A percentile compares a stretch with the other conserved stretches of the same genome.
Conservation (phyloP, 1,139 yeast species). For the Hemisphaericaspora xylofermentans region DNA sequence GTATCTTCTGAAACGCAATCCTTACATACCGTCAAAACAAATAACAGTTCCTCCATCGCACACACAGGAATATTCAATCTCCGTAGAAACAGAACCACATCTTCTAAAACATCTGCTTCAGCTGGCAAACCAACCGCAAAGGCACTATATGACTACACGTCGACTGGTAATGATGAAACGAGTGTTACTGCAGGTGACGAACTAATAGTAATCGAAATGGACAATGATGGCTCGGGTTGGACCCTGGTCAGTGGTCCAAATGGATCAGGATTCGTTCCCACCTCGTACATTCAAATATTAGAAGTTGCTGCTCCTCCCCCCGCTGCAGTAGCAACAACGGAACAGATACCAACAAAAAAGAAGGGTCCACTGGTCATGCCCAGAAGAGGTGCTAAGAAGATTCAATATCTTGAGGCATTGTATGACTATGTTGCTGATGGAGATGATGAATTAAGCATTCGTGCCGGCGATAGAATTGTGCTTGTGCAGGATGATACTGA, state of each 20-base stretch:
- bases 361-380: slow-evolving; percentile 86
- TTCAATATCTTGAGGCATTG: slow-evolving; percentile 67
- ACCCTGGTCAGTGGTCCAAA: slow-evolving; percentile 48
- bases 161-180: slow-evolving; percentile 76
- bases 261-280: slow-evolving; percentile 81
- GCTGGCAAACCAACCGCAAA: slow-evolving; percentile 31
- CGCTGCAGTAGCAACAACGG: slow-evolving; percentile 13
- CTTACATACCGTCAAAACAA: slow-evolving; percentile 34
- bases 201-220: slow-evolving; percentile 55
- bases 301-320: slow-evolving; percentile 7
- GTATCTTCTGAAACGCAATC: slow-evolving; percentile 27
- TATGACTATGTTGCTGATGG: slow-evolving; percentile 83
- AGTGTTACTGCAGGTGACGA: slow-evolving; percentile 61
- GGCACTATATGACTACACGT: slow-evolving; percentile 68
- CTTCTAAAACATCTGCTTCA: slow-evolving; percentile 14
- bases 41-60: slow-evolving; percentile 24
- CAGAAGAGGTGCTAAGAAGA: slow-evolving; percentile 67
- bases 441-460: slow-evolving; percentile 72
- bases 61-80: slow-evolving; percentile 38
- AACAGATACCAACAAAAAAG: slow-evolving; percentile 32
- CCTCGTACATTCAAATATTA: slow-evolving; percentile 70
- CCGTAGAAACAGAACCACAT: slow-evolving; percentile 32
- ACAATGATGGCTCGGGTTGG: slow-evolving; percentile 96
- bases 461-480: slow-evolving; percentile 73
- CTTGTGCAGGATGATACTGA: slow-evolving; percentile 66